phyloP scores from a whole-genome alignment of 2,329 filamentous ascomycete genomes.

The Phyllosticta paracitricarpa region DNA sequence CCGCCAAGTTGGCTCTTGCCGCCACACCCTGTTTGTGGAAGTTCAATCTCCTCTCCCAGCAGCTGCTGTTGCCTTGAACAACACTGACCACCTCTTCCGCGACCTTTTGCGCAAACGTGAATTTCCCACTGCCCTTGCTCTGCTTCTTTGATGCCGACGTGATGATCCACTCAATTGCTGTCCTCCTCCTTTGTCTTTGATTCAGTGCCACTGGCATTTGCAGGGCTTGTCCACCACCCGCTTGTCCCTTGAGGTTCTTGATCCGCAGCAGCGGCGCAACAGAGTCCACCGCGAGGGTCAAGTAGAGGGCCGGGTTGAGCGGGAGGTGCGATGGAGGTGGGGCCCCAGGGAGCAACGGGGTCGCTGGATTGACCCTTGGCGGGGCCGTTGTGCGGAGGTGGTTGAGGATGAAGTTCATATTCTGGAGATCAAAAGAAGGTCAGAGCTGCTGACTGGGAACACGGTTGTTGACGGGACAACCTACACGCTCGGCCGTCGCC shows the following conservation, averaged over 20 bases:
- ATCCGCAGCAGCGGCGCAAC: constrained; percentile 82
- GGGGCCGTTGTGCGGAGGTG: constrained; percentile 74
- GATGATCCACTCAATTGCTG: constrained; percentile 82
- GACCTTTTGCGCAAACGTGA: constrained; percentile 65
- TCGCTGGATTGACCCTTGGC: constrained; percentile 61
- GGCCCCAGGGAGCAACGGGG: constrained; percentile 63
- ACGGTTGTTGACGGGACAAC: constrained; percentile 21
- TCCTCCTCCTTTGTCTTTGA: constrained; percentile 63
- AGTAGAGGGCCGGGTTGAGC: constrained; percentile 79
- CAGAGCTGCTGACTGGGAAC: not conserved
- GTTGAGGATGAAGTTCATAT: constrained; percentile 75
- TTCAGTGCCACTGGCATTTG: constrained; percentile 72
- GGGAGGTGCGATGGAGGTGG: constrained; percentile 73
- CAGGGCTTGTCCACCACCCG: constrained; percentile 75
- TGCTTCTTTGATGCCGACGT: constrained; percentile 71
- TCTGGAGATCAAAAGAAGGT: constrained; percentile 40
- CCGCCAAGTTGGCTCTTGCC: constrained; percentile 56
- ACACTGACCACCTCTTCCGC: constrained; percentile 81
- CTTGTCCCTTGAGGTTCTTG: constrained; percentile 62
- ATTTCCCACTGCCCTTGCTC: constrained; percentile 59
- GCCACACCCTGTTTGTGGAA: constrained; percentile 75
- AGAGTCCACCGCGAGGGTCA: constrained; percentile 83
- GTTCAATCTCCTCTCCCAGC: constrained; percentile 72
- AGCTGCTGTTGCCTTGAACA: constrained; percentile 70
- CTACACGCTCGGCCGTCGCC: constrained; percentile 76